These are phyloP conservation scores for Ceratocystis cacaofunesta DNA, from an alignment of 2,329 filamentous ascomycete species.

Conservation along the genomic window DNA sequence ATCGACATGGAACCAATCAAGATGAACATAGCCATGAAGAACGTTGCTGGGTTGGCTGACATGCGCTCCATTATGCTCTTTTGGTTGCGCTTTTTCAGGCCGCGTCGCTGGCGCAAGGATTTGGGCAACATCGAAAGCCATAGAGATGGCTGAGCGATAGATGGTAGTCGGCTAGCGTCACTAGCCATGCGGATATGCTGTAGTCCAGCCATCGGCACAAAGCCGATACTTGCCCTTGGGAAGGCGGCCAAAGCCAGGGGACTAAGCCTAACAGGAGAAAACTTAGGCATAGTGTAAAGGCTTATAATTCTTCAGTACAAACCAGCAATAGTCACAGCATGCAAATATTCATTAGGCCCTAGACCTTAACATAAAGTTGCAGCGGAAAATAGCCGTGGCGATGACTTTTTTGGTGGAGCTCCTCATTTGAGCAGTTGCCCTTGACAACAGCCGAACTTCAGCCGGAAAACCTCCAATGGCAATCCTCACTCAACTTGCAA, in stretches of 20 bases:
- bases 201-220: background rate
- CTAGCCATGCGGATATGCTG: background rate
- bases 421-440: slow-evolving; percentile 23
- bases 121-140: slow-evolving; percentile 60
- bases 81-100: slow-evolving; percentile 16
- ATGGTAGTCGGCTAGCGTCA: slow-evolving; percentile 30
- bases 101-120: slow-evolving; percentile 32
- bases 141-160: slow-evolving; percentile 42
- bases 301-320: background rate
- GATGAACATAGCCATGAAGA: slow-evolving; percentile 67
- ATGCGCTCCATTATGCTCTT: slow-evolving; percentile 19
- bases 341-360: no score
- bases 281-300: background rate
- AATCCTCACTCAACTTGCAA: background rate
- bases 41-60: slow-evolving; percentile 55
- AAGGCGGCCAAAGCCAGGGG: background rate
- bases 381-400: background rate
- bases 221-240: background rate
- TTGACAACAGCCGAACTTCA: slow-evolving; percentile 26
- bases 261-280: background rate
- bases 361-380: background rate
- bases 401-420: slow-evolving; percentile 9
- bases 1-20: slow-evolving; percentile 94
- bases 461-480: slow-evolving; percentile 17
- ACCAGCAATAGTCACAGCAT: no score